phyloP scores from a whole-genome alignment of 192 early-diverging fungal genomes.

The Gonapodya prolifera region DNA sequence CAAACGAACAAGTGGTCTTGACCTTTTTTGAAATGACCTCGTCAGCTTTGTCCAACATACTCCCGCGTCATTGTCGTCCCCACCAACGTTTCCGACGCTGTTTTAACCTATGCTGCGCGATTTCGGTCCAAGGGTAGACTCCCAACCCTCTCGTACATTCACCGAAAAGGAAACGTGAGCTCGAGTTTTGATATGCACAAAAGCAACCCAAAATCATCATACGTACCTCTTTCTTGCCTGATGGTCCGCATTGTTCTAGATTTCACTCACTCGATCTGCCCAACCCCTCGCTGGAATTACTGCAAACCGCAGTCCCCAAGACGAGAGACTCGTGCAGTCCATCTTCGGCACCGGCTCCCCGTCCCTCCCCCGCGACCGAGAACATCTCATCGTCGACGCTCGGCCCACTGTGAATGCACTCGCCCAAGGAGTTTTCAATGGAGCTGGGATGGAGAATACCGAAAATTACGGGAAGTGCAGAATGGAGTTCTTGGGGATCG shows the following conservation, averaged over 20 bases:
- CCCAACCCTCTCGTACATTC: constrained; percentile 80
- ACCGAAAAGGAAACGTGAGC: constrained; percentile 60
- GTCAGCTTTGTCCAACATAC: constrained; percentile 78
- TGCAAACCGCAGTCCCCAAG: constrained; percentile 88
- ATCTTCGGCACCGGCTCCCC: constrained; percentile 60
- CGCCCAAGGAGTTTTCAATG: constrained; percentile 78
- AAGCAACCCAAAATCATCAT: background rate
- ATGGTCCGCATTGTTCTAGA: background rate
- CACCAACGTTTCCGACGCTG: constrained; percentile 73
- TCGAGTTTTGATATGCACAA: constrained; percentile 1
- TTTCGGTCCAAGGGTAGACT: constrained; percentile 84
- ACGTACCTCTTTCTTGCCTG: background rate
- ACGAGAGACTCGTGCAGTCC: constrained; percentile 89
- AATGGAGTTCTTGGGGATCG: constrained; percentile 80
- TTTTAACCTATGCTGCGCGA: constrained; percentile 72
- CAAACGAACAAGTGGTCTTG: background rate
- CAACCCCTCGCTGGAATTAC: constrained; percentile 96
- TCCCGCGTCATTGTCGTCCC: constrained; percentile 74
- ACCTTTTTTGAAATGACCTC: background rate
- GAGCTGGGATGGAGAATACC: constrained; percentile 88
- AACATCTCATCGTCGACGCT: constrained; percentile 88
- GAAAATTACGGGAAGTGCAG: constrained; percentile 85
- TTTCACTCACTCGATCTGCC: constrained; percentile 81
- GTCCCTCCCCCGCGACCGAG: constrained; percentile 11
- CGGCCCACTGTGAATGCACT: constrained; percentile 89